Conservation (phyloP, 208 protist species). For the Naegleria gruberi region DNA sequence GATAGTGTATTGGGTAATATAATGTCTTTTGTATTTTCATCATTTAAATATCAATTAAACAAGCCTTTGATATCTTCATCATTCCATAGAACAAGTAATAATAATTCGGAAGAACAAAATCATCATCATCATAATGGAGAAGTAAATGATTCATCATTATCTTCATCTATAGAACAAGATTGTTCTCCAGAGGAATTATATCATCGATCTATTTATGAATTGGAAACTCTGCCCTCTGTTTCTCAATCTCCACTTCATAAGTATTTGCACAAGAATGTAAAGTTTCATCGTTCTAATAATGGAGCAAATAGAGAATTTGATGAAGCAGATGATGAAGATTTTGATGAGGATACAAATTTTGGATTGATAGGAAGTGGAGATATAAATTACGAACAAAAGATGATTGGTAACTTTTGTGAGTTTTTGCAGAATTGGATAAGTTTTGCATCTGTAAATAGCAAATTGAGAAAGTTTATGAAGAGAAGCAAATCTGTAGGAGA, state of each 20-base stretch:
- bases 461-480: background rate
- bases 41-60: too few relatives aligned
- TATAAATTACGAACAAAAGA: background rate
- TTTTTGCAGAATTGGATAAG: background rate
- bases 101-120: too few relatives aligned
- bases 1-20: too few relatives aligned
- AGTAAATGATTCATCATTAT: background rate
- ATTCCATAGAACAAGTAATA: too few relatives aligned
- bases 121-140: too few relatives aligned
- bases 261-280: background rate
- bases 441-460: background rate
- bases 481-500: background rate
- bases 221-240: background rate
- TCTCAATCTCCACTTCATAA: background rate
- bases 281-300: too few relatives aligned
- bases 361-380: too few relatives aligned
- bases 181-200: background rate
- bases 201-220: background rate
- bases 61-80: too few relatives aligned
- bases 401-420: background rate
- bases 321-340: too few relatives aligned
- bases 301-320: too few relatives aligned
- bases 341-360: background rate
- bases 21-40: too few relatives aligned
- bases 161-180: background rate